A percentile compares a stretch with the other conserved stretches of the same genome.
Evolutionary conservation across 2,329 filamentous ascomycete species (phyloP).

Genomic region (Fusarium tjaetaba): DNA sequence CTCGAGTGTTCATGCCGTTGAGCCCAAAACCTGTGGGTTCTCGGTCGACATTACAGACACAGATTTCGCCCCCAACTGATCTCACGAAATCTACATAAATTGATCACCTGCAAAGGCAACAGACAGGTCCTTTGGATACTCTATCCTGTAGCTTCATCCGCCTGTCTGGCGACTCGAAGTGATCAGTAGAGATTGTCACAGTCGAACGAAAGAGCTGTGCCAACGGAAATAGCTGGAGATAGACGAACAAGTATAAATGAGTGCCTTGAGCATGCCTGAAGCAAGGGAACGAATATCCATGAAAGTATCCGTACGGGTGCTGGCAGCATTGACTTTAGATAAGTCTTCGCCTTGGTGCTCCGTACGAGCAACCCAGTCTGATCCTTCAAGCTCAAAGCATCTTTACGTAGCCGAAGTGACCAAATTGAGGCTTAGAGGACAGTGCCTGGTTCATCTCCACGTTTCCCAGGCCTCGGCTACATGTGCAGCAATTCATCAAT

Average conservation of each 20-base stretch:
- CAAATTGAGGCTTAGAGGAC: not conserved
- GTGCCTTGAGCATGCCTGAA: no score
- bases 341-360: not conserved
- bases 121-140: not conserved
- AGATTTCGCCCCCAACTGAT: not conserved
- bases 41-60: not conserved
- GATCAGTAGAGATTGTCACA: no score
- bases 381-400: not conserved
- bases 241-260: not conserved
- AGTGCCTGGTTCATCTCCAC: not conserved
- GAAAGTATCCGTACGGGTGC: not conserved
- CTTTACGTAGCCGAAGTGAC: not conserved
- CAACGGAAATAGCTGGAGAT: not conserved
- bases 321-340: not conserved
- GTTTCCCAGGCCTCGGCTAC: not conserved
- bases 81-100: not conserved
- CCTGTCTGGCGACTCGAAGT: not conserved
- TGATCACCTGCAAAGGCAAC: no score
- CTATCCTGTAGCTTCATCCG: not conserved
- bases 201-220: not conserved
- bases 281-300: not conserved
- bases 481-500: not conserved
- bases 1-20: not conserved
- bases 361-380: not conserved
- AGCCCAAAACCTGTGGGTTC: no score